Evolutionary conservation across 257 asterid species (phyloP), one percentile per base, ranked within the genome.

Genomic region (Avicennia marina): DNA sequence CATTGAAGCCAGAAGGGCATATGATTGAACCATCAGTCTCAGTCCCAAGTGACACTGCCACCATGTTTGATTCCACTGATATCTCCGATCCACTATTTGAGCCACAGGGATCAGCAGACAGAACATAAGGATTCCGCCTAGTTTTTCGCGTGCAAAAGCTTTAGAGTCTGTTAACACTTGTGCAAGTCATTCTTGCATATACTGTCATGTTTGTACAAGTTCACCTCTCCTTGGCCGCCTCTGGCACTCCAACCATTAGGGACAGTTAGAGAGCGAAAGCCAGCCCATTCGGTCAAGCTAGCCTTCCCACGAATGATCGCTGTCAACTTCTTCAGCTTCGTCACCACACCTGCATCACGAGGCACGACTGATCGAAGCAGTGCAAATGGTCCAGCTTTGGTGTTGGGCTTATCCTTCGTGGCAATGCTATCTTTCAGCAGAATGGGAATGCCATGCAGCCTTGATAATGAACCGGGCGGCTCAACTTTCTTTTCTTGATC

Each of bases 381-480:
- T 80, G 34, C 73, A 42, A 20, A 26, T 44, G 43, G 58, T 46
- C 32, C 24, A 45, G 33, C 33, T 7, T 3, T 29, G 5, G 51
- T 45, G 19, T 10, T 45, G 4, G n/a, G 18, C 67, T n/a, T 62
- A 45, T 87, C 94, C 43, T 51, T 56, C 0, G 94, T 84, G 13
- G 72, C 79, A 9, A 87, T 78, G 12, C 82, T 74, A 57, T 82
- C 96, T 66, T 87, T 87, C 45, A 84, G 75, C 12, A 87, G 89
- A 65, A 87, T 81, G n/a, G 95, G 96, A 26, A 87, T 66, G 6
- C 89, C 95, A 71, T 72, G 85, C 72, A 87, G n/a, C n/a, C n/a
- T n/a, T n/a, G 67, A 24, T 16, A 20, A n/a, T 73, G 38, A 25
- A 33, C 18, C 2, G 69, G 49, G 43, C 56, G 72, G 64, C 53